Evolutionary conservation across 306 rosid species (phyloP), one percentile per base, ranked within the genome.

Genomic region (Quercus dentata): DNA sequence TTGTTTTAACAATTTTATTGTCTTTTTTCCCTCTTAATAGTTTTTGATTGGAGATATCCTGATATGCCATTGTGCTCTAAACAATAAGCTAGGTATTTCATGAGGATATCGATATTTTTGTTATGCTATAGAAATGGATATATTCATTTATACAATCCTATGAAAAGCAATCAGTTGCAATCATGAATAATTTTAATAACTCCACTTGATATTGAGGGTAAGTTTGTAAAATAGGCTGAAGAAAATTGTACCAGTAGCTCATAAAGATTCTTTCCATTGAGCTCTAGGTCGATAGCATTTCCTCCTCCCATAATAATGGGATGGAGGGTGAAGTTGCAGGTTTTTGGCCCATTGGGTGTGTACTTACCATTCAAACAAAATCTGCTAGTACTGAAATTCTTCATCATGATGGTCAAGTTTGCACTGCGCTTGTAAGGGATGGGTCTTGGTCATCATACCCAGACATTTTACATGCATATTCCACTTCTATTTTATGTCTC

Each of bases 1-100:
- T 58, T 80, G 69, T 64, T 1, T 49, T 82, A 78, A 71, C 49
- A 8, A 73, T 67, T 35, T 52, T 71, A 51, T 74, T 21, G 9
- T 59, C 35, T 62, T 33, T 5, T 25, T 23, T 62, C 28, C 20
- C 69, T 27, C 69, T 4, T 27, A 27, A 27, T 27, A 13, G 35
- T 13, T 62, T 11, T 27, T 28, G 38, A 13, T 62, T 62, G 69
- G 69, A 62, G 38, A 11, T 62, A 1, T 28, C 28, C 15, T 62
- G 9, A 62, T 62, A 28, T 25, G 20, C 9, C 15, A 33, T 23
- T 19, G 15, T 21, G 8, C 12, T 64, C 18, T 3, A 19, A 67
- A 67, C 25, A 13, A 27, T 62, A 12, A 28, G 35, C 17, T 67
- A 19, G 11, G 44, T 33, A 33, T 67, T 31, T 67, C 51, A 67